Percentiles rank a stretch among this genome's conserved stretches.
Evolutionary conservation across 2,329 filamentous ascomycete genomes (phyloP).

Genomic region (Rutstroemia sp.): DNA sequence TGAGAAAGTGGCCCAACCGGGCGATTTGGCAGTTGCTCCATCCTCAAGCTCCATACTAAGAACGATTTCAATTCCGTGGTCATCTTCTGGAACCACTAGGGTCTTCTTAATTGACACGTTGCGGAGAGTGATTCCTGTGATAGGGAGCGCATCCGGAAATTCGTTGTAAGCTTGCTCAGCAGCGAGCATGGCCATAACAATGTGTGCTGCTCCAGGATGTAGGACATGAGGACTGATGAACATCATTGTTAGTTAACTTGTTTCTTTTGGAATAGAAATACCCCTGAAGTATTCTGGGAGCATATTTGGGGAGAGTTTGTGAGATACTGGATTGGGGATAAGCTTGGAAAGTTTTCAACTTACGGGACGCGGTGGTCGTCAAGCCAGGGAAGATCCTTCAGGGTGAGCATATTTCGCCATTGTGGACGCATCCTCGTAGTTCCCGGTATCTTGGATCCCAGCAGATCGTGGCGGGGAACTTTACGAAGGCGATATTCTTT

Average conservation of each 20-base stretch:
- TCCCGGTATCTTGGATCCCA: constrained; percentile 28
- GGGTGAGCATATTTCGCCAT: constrained; percentile 24
- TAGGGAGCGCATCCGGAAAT: constrained; percentile 28
- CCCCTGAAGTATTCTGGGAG: too few relatives aligned
- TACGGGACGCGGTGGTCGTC: constrained; percentile 27
- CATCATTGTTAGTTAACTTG: too few relatives aligned
- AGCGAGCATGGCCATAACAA: constrained; percentile 16
- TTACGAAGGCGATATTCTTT: constrained; percentile 34
- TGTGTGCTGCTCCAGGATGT: constrained; percentile 27
- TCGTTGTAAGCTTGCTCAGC: constrained; percentile 4
- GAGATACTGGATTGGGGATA: too few relatives aligned
- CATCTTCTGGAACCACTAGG: constrained; percentile 2
- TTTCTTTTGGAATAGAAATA: too few relatives aligned
- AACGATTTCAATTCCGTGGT: constrained; percentile 5
- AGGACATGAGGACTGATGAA: too few relatives aligned
- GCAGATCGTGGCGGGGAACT: constrained; percentile 31
- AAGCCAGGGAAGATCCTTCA: constrained; percentile 34
- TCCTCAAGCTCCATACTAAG: neutral
- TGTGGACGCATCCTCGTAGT: constrained; percentile 10
- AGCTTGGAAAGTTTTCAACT: constrained; percentile 33
- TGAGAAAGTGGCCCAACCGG: neutral
- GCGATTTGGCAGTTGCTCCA: neutral
- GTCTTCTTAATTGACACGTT: constrained; percentile 5
- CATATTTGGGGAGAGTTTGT: too few relatives aligned
- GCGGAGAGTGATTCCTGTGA: constrained; percentile 13